A percentile compares a stretch with the other conserved stretches of the same genome.
Evolutionary conservation across 2,329 filamentous ascomycete species (phyloP).

Genomic region (Diaporthe helianthi): DNA sequence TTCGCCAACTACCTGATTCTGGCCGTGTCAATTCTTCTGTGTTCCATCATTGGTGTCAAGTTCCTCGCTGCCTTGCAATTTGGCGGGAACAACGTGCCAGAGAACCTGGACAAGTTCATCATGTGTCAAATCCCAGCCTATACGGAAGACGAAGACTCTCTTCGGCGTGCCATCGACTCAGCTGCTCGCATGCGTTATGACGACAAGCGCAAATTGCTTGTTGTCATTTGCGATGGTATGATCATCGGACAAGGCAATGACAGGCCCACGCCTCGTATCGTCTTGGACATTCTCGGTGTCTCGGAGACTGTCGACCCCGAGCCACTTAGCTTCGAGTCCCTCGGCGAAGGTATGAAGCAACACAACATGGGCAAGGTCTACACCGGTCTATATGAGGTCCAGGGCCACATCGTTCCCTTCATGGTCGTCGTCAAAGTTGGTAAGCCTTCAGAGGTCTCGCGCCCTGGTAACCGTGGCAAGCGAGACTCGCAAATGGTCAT

Average conservation of each 20-base stretch:
- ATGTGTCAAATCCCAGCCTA: conserved; percentile 98
- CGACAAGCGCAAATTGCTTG: conserved; percentile 94
- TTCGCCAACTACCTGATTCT: conserved; percentile 92
- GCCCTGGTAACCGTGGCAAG: conserved; percentile 96
- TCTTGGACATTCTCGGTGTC: conserved; percentile 95
- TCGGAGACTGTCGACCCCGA: conserved; percentile 93
- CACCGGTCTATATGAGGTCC: conserved; percentile 95
- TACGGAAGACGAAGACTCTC: conserved; percentile 96
- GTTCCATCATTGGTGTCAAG: conserved; percentile 88
- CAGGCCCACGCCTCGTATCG: conserved; percentile 91
- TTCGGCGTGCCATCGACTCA: conserved; percentile 96
- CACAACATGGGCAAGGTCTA: conserved; percentile 99
- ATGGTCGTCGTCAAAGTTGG: conserved; percentile 96
- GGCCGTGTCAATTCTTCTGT: conserved; percentile 81
- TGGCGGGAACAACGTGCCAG: conserved; percentile 85
- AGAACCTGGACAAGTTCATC: conserved; percentile 97
- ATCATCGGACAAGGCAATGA: conserved; percentile 99
- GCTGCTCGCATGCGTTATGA: conserved; percentile 95
- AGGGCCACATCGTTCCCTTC: conserved; percentile 98
- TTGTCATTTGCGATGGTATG: conserved; percentile 97
- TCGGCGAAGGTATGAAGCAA: conserved; percentile 95
- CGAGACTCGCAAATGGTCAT: conserved; percentile 98
- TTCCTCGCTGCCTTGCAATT: conserved; percentile 97
- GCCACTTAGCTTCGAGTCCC: conserved; percentile 92
- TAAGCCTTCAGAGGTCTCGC: conserved; percentile 95